phyloP scores from a whole-genome alignment of 345 rosid species.

The Lumnitzera littorea region DNA sequence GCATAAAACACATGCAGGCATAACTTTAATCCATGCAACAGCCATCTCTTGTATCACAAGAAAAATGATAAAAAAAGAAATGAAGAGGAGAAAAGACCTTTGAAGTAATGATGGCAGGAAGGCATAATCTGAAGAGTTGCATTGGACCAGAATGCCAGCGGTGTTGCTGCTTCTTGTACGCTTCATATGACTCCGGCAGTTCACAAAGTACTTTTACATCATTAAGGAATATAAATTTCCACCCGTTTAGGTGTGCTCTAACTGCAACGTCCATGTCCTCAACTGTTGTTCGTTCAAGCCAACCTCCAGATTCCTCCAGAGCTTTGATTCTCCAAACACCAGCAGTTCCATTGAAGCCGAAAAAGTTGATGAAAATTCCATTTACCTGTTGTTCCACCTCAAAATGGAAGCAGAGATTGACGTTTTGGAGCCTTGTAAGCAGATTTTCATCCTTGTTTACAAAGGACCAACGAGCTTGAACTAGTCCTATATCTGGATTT shows the following conservation, averaged over 20 bases:
- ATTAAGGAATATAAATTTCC: constrained; percentile 78
- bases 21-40: constrained; percentile 1
- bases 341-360: constrained; percentile 91
- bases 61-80: background rate
- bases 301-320: constrained; percentile 78
- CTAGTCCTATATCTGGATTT: constrained; percentile 71
- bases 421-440: constrained; percentile 81
- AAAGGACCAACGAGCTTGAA: constrained; percentile 89
- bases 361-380: constrained; percentile 67
- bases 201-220: constrained; percentile 78
- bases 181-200: constrained; percentile 81
- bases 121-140: constrained; percentile 81
- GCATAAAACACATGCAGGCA: constrained; percentile 13
- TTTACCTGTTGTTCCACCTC: constrained; percentile 95
- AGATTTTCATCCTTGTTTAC: constrained; percentile 92
- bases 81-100: constrained; percentile 35
- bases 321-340: constrained; percentile 93
- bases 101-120: constrained; percentile 62
- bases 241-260: constrained; percentile 77
- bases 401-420: constrained; percentile 82
- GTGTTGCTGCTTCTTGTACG: constrained; percentile 84
- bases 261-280: constrained; percentile 96
- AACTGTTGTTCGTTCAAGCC: constrained; percentile 91
- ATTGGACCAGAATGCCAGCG: constrained; percentile 97
- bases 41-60: background rate